Percentiles rank a stretch among this genome's conserved stretches.
These are phyloP conservation scores for Exophiala phaeomuriformis DNA, from an alignment of 2,329 filamentous ascomycete species.

Conservation along the genomic window DNA sequence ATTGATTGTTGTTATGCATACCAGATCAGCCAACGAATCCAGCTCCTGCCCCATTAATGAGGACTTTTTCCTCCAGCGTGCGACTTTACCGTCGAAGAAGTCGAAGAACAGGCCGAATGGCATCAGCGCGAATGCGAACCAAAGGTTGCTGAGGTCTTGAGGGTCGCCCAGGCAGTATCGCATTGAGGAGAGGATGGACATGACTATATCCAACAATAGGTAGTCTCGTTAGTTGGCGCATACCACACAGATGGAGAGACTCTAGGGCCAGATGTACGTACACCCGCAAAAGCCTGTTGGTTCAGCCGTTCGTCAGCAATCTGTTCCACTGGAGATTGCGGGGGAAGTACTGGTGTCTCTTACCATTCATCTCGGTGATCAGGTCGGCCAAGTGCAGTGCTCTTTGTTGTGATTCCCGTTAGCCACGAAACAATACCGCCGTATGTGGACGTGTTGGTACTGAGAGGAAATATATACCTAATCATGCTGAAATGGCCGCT, in stretches of 20 bases:
- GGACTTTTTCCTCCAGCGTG: constrained; percentile 92
- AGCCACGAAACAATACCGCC: neutral
- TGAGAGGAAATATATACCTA: constrained; percentile 30
- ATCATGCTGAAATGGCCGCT: constrained; percentile 47
- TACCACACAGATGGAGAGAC: neutral
- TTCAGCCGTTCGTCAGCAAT: constrained; percentile 8
- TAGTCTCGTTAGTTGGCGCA: neutral
- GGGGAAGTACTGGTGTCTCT: constrained; percentile 2
- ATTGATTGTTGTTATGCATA: constrained; percentile 41
- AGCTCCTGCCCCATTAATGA: constrained; percentile 97
- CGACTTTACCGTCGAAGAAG: constrained; percentile 95
- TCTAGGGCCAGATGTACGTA: constrained; percentile 28
- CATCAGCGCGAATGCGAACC: constrained; percentile 76
- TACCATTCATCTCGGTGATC: constrained; percentile 46
- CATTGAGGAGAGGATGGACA: constrained; percentile 92
- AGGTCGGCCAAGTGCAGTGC: constrained; percentile 46
- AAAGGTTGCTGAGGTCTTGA: constrained; percentile 60
- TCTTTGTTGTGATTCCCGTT: constrained; percentile 25
- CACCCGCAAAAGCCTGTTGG: constrained; percentile 43
- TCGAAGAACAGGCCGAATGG: constrained; percentile 95
- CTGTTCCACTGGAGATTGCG: neutral
- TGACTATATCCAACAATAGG: constrained; percentile 47
- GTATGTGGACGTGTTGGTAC: too few relatives aligned
- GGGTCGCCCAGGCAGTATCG: constrained; percentile 78
- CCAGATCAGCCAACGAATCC: constrained; percentile 89